phyloP scores from a whole-genome alignment of 164 flowering plant genomes.

The Aristolochia contorta region DNA sequence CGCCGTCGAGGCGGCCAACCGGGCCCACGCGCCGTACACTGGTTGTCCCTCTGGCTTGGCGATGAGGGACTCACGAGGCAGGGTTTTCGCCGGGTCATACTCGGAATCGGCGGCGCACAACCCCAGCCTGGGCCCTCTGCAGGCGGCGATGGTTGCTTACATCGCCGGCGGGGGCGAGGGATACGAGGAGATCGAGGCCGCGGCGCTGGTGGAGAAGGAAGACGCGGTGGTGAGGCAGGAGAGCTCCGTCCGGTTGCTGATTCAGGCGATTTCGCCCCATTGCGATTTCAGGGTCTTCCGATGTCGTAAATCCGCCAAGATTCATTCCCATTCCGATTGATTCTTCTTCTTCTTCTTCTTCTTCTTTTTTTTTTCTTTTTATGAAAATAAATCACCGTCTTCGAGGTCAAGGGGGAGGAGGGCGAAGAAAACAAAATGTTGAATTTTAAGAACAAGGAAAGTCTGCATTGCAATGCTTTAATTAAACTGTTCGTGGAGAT shows the following conservation, averaged over 20 bases:
- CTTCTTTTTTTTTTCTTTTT: no score
- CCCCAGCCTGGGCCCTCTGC: slow-evolving; percentile 80
- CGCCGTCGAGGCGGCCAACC: slow-evolving; percentile 73
- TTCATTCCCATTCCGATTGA: neutral
- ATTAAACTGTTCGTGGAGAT: no score
- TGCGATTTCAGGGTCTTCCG: slow-evolving; percentile 50
- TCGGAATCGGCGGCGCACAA: slow-evolving; percentile 90
- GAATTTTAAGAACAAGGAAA: no score
- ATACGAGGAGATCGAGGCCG: slow-evolving; percentile 42
- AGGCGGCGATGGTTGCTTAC: slow-evolving; percentile 81
- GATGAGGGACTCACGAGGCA: slow-evolving; percentile 47
- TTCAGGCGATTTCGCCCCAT: slow-evolving; percentile 46
- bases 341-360: no score
- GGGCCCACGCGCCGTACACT: slow-evolving; percentile 80
- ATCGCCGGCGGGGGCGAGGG: slow-evolving; percentile 51
- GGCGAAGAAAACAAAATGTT: no score
- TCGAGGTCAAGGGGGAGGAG: no score
- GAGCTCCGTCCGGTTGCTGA: slow-evolving; percentile 46
- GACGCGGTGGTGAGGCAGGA: slow-evolving; percentile 57
- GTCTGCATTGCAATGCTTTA: no score
- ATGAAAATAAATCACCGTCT: neutral
- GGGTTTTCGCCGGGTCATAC: slow-evolving; percentile 59
- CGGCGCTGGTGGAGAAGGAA: slow-evolving; percentile 74
- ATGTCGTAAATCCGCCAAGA: slow-evolving; percentile 18
- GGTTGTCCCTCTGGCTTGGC: slow-evolving; percentile 86